Evolutionary conservation across 1,284 basidiomycete species (phyloP), one percentile per base, ranked within the genome.

Genomic region (Trichosporon sp.): DNA sequence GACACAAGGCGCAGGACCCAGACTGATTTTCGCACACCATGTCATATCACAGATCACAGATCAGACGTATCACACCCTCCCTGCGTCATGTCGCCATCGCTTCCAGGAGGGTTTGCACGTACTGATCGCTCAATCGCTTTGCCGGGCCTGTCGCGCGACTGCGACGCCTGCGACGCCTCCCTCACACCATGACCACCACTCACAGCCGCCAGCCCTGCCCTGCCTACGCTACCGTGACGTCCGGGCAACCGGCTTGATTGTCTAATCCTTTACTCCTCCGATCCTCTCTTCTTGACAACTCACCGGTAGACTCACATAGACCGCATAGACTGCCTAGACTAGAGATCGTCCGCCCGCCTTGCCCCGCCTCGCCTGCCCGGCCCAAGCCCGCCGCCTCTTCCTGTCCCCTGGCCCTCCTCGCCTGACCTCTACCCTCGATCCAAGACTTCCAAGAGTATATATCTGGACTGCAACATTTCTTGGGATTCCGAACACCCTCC

Each of bases 1-100:
- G 10, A 12, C 38, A 40, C 38, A 11, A 51, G 6, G 51, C 51
- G 51, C 51, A 54, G 51, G 59, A 19, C 31, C 59, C 59, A 63
- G 56, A 32, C 43, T 46, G 21, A 14, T 59, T 31, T 32, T 59
- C 54, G 54, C 54, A 56, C 54, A 56, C 19, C 54, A 59, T 35
- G 31, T 12, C 59, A 63, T 32, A 63, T 35, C 32, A 37, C 59
- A 35, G 59, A 63, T 35, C 32, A 61, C 56, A 32, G 56, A 32
- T 61, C 56, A 61, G 14, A 61, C 56, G 31, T 43, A 43, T 43
- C 40, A n/a, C 32, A 16, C 59, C 19, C 31, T 26, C 10, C 35
- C 59, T 63, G 59, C 59, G 59, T 63, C 59, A 63, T 63, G 59
- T 63, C 59, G 59, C 59, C 59, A 63, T 63, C 59, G 59, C 32